Conservation (phyloP, 2,329 filamentous ascomycete species). For the Gremmenia infestans region DNA sequence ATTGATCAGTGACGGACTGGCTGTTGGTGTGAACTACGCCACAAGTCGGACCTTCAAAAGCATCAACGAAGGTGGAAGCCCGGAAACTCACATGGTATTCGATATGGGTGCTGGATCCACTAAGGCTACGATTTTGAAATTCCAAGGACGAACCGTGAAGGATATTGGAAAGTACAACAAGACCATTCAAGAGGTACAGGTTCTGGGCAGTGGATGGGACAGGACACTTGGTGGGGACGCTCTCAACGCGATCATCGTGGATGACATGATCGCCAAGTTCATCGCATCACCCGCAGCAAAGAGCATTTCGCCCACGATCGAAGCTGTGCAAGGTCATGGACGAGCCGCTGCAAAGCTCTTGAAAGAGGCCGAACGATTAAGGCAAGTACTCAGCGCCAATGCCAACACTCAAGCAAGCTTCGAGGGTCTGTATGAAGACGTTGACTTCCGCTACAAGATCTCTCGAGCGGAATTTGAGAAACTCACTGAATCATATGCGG, state of each 20-base stretch:
- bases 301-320: constrained; percentile 55
- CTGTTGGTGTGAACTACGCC: constrained; percentile 93
- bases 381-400: constrained; percentile 92
- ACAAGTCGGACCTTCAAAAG: constrained; percentile 85
- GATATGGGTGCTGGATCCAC: constrained; percentile 97
- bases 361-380: constrained; percentile 83
- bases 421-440: constrained; percentile 84
- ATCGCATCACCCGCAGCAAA: constrained; percentile 64
- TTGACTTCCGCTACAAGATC: constrained; percentile 92
- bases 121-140: constrained; percentile 82
- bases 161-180: constrained; percentile 92
- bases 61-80: constrained; percentile 74
- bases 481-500: constrained; percentile 62
- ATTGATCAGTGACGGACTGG: constrained; percentile 82
- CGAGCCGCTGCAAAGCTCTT: constrained; percentile 84
- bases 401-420: constrained; percentile 74
- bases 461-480: constrained; percentile 75
- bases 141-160: constrained; percentile 86
- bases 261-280: constrained; percentile 83
- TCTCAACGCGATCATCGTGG: constrained; percentile 80
- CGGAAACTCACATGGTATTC: constrained; percentile 89
- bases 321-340: constrained; percentile 67
- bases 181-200: constrained; percentile 91
- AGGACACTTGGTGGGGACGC: constrained; percentile 82
- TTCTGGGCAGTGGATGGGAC: constrained; percentile 84